These are phyloP conservation scores for Boletus subparvulus DNA, from an alignment of 768 basidiomycete genomes.

Conservation along the genomic window DNA sequence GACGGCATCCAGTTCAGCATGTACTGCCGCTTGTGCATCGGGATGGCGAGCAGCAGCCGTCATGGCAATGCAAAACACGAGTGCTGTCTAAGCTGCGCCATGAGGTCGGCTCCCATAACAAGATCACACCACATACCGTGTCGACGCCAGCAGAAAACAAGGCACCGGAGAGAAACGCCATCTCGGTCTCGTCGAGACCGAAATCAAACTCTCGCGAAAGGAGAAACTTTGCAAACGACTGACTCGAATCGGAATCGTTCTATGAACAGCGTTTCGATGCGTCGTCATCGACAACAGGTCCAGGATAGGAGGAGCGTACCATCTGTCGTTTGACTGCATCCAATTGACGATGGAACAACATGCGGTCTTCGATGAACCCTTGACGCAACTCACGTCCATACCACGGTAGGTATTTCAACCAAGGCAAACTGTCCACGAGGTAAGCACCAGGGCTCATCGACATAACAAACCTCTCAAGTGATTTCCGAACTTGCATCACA, in stretches of 20 bases:
- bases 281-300: neutral
- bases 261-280: neutral
- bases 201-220: conserved; percentile 49
- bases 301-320: conserved; percentile 24
- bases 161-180: conserved; percentile 55
- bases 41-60: conserved; percentile 52
- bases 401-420: conserved; percentile 51
- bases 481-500: conserved; percentile 18
- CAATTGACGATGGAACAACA: conserved; percentile 47
- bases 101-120: neutral
- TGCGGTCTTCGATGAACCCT: conserved; percentile 50
- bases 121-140: conserved; percentile 33
- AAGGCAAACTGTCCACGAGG: conserved; percentile 34
- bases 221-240: conserved; percentile 54
- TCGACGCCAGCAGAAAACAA: conserved; percentile 60
- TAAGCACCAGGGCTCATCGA: conserved; percentile 33
- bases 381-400: conserved; percentile 53
- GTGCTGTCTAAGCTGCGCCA: conserved; percentile 37
- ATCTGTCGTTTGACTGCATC: conserved; percentile 42
- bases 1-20: conserved; percentile 51
- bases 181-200: conserved; percentile 50
- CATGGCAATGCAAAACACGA: conserved; percentile 47
- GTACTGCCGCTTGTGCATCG: conserved; percentile 47
- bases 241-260: conserved; percentile 22
- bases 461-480: conserved; percentile 17